Percentiles rank a stretch among this genome's conserved stretches.
phyloP scores from a whole-genome alignment of 2,329 filamentous ascomycete genomes.

The Colletotrichum caudatum region DNA sequence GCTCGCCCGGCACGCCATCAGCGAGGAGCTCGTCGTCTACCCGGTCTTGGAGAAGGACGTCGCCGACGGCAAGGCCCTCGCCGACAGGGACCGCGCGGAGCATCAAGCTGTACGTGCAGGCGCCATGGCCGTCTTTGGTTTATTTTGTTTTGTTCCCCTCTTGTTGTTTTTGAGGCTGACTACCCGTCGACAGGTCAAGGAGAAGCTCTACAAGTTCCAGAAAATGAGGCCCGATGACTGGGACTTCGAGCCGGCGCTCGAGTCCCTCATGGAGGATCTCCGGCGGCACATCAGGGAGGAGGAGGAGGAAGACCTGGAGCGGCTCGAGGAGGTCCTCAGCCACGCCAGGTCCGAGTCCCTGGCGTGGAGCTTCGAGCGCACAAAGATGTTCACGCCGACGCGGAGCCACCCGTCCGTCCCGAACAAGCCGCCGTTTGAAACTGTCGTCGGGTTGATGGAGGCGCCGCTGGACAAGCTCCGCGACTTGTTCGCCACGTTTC shows the following conservation, averaged over 20 bases:
- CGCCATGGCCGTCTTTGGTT: no score
- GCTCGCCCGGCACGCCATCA: slow-evolving; percentile 60
- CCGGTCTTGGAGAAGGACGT: slow-evolving; percentile 65
- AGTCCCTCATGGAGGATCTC: slow-evolving; percentile 58
- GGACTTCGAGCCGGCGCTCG: slow-evolving; percentile 58
- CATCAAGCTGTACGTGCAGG: slow-evolving; percentile 55
- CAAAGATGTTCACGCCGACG: slow-evolving; percentile 66
- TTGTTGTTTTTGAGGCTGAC: no score
- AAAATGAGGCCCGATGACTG: slow-evolving; percentile 53
- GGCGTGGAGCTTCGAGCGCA: slow-evolving; percentile 60
- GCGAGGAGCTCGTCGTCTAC: slow-evolving; percentile 64
- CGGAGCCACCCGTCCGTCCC: slow-evolving; percentile 64
- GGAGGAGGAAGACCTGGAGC: slow-evolving; percentile 61
- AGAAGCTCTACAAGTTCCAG: slow-evolving; percentile 63
- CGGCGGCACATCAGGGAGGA: slow-evolving; percentile 63
- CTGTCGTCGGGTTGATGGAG: slow-evolving; percentile 63
- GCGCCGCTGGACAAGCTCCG: slow-evolving; percentile 68
- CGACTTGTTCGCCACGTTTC: slow-evolving; percentile 68
- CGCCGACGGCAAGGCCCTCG: slow-evolving; percentile 56
- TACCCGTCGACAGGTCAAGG: slow-evolving; percentile 59
- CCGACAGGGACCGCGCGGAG: slow-evolving; percentile 61
- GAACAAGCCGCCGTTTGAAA: slow-evolving; percentile 68
- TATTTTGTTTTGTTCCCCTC: no score
- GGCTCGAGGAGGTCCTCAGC: slow-evolving; percentile 58
- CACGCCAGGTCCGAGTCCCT: slow-evolving; percentile 51